Percentiles rank a stretch among this genome's conserved stretches.
These are phyloP conservation scores for Yarrowia deformans DNA, from an alignment of 805 yeast species.

Conservation along the genomic window DNA sequence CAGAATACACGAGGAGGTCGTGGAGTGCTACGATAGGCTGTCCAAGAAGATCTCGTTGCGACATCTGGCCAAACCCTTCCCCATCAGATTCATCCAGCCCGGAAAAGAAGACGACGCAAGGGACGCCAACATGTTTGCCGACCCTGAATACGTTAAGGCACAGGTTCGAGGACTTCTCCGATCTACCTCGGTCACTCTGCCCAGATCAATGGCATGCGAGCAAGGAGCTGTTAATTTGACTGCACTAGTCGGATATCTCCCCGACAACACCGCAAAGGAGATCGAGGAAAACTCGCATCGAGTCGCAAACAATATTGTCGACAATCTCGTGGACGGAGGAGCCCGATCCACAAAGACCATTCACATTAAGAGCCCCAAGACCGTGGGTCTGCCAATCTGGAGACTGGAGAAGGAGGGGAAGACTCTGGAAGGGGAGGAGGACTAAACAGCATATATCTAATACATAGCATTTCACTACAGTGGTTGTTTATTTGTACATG, in stretches of 20 bases:
- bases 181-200: slow-evolving; percentile 70
- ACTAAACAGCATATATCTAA: slow-evolving; percentile 3
- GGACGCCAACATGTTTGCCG: slow-evolving; percentile 55
- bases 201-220: slow-evolving; percentile 68
- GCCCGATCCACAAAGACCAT: slow-evolving; percentile 59
- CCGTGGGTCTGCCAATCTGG: slow-evolving; percentile 64
- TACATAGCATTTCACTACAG: no score
- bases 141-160: slow-evolving; percentile 65
- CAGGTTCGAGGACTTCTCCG: slow-evolving; percentile 71
- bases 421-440: slow-evolving; percentile 11
- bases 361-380: slow-evolving; percentile 69
- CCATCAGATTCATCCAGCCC: slow-evolving; percentile 30
- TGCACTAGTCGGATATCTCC: slow-evolving; percentile 50
- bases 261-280: slow-evolving; percentile 55
- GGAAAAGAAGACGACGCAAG: slow-evolving; percentile 46
- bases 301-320: slow-evolving; percentile 59
- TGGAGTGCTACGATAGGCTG: slow-evolving; percentile 26
- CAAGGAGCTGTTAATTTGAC: slow-evolving; percentile 54
- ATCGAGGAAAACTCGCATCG: slow-evolving; percentile 62
- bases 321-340: slow-evolving; percentile 58
- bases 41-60: slow-evolving; percentile 32
- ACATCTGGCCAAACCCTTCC: slow-evolving; percentile 16
- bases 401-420: slow-evolving; percentile 26
- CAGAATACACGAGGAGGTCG: slow-evolving; percentile 59
- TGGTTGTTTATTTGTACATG: no score